Evolutionary conservation across 2,329 filamentous ascomycete genomes (phyloP), one percentile per base, ranked within the genome.

Genomic region (Fusarium oligoseptatum): DNA sequence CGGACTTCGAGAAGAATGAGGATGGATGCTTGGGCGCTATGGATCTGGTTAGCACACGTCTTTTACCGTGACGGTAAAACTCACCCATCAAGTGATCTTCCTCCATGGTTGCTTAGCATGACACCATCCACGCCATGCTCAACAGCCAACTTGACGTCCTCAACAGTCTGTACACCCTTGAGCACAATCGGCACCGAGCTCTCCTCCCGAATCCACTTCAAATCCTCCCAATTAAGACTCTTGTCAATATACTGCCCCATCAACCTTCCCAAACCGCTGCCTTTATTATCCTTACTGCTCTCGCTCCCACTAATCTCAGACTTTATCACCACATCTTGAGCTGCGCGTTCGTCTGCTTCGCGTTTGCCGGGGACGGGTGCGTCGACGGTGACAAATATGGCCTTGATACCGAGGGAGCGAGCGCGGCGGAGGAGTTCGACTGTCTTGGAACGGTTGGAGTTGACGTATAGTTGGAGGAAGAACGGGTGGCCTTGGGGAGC

Each of bases 81-180:
- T 68, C 60, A 77, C 79, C 86, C 88, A 61, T 91, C 89, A 2
- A 89, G 81, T 2, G 88, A 87, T 32, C 89, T 82, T 4, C 89
- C 89, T 20, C 89, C 89, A 65, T 91, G 89, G 70, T 91, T 91
- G 69, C 86, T 89, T 37, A 91, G 73, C 67, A 90, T 79, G 56
- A 91, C 88, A 1, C 88, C 89, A 67, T 89, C 85, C 57, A 88
- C 82, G 0, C 88, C 88, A 64, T 84, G 80, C 52, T 86, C 80
- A 64, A 87, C 84, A 0, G 89, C 88, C 41, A 84, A 76, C 15
- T 83, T 83, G 0, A 89, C 89, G 76, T 91, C 89, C 32, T 87
- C 87, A 0, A 88, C 88, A 22, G 83, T 86, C 82, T 90, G 89
- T 3, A 91, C 84, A 0, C 89, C 89, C 77, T 91, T 91, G 32